A percentile compares a stretch with the other conserved stretches of the same genome.
These are phyloP conservation scores for Sugiyamaella mastotermitis DNA, from an alignment of 805 yeast species.

Conservation along the genomic window DNA sequence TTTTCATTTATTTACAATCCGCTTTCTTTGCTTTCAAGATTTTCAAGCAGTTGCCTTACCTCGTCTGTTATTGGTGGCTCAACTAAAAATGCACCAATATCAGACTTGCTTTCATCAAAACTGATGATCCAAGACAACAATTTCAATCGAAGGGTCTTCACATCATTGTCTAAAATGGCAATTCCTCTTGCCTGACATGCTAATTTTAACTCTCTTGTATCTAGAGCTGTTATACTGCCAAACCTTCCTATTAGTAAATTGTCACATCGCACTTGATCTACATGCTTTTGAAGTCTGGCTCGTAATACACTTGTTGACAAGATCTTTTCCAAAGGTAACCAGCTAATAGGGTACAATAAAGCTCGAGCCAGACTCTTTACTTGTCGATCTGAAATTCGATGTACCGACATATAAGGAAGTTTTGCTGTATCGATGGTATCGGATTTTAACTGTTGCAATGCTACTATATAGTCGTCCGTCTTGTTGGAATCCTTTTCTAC, in stretches of 20 bases:
- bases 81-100: constrained; percentile 19
- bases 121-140: constrained; percentile 19
- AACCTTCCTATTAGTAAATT: constrained; percentile 38
- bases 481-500: constrained; percentile 5
- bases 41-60: no score
- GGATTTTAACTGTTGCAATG: constrained; percentile 1
- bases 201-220: constrained; percentile 39
- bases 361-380: constrained; percentile 13
- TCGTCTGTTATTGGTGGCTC: no score
- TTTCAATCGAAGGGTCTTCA: constrained; percentile 10
- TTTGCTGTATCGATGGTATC: background rate
- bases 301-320: constrained; percentile 37
- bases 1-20: no score
- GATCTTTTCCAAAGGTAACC: constrained; percentile 20
- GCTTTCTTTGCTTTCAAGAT: no score
- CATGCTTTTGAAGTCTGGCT: constrained; percentile 34
- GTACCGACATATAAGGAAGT: constrained; percentile 12
- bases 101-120: constrained; percentile 17
- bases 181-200: constrained; percentile 52
- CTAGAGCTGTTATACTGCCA: constrained; percentile 44
- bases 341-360: constrained; percentile 16
- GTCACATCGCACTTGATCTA: constrained; percentile 46
- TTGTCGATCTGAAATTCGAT: constrained; percentile 15
- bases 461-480: constrained; percentile 4
- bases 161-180: constrained; percentile 4